Percentiles rank a stretch among this genome's conserved stretches.
These are phyloP conservation scores for Sporobolomyces roseus DNA, from an alignment of 768 basidiomycete genomes.

Conservation along the genomic window DNA sequence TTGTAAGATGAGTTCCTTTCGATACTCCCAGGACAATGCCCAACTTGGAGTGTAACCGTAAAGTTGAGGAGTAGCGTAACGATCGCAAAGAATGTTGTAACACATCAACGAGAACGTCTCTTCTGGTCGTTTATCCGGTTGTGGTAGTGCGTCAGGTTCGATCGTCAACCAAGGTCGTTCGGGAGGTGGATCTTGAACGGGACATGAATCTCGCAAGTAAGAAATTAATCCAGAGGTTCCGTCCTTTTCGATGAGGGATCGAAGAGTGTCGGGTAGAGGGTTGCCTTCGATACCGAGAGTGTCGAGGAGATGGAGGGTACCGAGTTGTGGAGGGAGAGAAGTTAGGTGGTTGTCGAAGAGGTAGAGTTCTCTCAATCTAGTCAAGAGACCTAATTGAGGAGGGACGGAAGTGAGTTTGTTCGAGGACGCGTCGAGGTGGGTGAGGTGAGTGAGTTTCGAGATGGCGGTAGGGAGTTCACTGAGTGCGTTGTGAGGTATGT, in stretches of 20 bases:
- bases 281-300: slow-evolving; percentile 97
- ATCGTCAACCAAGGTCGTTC: slow-evolving; percentile 63
- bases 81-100: slow-evolving; percentile 93
- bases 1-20: slow-evolving; percentile 78
- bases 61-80: slow-evolving; percentile 76
- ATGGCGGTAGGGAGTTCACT: slow-evolving; percentile 75
- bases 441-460: slow-evolving; percentile 74
- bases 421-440: slow-evolving; percentile 83
- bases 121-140: slow-evolving; percentile 56
- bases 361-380: slow-evolving; percentile 81
- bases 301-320: slow-evolving; percentile 83
- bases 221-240: slow-evolving; percentile 85
- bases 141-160: slow-evolving; percentile 47
- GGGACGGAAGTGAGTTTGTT: slow-evolving; percentile 76
- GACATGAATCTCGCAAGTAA: slow-evolving; percentile 88
- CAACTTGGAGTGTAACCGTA: slow-evolving; percentile 96
- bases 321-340: slow-evolving; percentile 78
- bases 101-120: slow-evolving; percentile 77
- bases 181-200: slow-evolving; percentile 73
- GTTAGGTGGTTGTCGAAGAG: slow-evolving; percentile 92
- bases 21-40: slow-evolving; percentile 93
- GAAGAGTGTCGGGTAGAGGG: slow-evolving; percentile 72
- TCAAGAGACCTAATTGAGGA: slow-evolving; percentile 84
- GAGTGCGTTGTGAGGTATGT: slow-evolving; percentile 91
- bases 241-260: slow-evolving; percentile 82